Evolutionary conservation across 768 basidiomycete species (phyloP).

Genomic region (Albatrellus ellisii): DNA sequence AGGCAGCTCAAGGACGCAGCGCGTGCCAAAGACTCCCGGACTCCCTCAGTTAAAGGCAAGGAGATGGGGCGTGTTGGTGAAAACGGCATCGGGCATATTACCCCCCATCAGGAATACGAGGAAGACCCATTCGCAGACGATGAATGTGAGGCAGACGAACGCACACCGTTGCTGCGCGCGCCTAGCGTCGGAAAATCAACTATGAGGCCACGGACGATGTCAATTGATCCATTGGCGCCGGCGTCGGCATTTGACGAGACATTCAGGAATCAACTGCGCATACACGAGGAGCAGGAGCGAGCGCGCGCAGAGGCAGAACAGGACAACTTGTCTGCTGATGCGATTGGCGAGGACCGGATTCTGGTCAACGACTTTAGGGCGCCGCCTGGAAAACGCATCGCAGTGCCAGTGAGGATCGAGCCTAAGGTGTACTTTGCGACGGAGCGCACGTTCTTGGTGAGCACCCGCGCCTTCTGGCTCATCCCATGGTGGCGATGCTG

Average conservation of each 20-base stretch:
- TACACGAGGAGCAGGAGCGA: conserved; percentile 28
- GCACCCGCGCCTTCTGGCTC: conserved; percentile 19
- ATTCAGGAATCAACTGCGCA: conserved; percentile 49
- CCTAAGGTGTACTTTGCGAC: conserved; percentile 98
- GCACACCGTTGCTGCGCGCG: conserved; percentile 27
- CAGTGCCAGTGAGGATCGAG: conserved; percentile 91
- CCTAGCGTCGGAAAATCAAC: conserved; percentile 15
- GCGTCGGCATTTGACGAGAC: conserved; percentile 78
- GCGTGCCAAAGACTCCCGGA: conserved; percentile 7
- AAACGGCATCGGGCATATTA: conserved; percentile 13
- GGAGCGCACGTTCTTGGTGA: conserved; percentile 86
- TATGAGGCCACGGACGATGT: conserved; percentile 23
- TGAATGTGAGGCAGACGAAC: conserved; percentile 20
- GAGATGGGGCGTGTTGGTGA: conserved; percentile 17
- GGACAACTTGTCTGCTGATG: conserved; percentile 5
- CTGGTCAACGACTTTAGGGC: conserved; percentile 62
- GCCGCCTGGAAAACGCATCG: conserved; percentile 77
- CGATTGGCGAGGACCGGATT: conserved; percentile 34
- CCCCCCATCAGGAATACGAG: background rate
- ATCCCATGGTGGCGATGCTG: background rate
- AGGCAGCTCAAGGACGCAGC: conserved; percentile 57
- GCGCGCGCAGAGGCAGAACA: conserved; percentile 28
- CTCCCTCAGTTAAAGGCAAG: conserved; percentile 11
- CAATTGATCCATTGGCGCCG: conserved; percentile 80
- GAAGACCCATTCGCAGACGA: conserved; percentile 9